Evolutionary conservation across 164 flowering plant species (phyloP), one percentile per base, ranked within the genome.

Genomic region (Berberis vulgaris): DNA sequence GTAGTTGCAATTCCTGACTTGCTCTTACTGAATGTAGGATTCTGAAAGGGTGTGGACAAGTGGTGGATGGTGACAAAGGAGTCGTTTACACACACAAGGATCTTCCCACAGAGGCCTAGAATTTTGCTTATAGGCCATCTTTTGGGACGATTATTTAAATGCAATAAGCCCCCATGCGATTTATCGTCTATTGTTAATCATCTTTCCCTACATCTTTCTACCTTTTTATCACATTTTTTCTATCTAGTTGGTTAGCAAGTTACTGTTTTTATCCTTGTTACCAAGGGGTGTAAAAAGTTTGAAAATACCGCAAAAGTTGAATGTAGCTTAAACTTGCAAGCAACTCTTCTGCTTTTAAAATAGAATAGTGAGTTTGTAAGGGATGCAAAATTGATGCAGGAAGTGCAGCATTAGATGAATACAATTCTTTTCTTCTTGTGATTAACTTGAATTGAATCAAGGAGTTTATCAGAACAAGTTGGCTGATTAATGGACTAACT

Each of bases 51-150:
- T 84, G 68, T 61, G 99, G 96, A 5, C 99, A 95, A 72, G 85
- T 91, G 47, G 99, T 95, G 12, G 74, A 86, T 77, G 97, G 96
- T 39, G 99, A 94, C 68, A 91, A 82, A 67, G 90, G 79, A 45
- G 70, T 91, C 3, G 65, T 73, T 41, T 94, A 94, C 82, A 84
- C 88, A 61, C 97, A 91, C 79, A 89, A 79, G 74, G 81, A 83
- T 61, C 74, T 91, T 41, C 57, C 54, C 2, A 13, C 38, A 4
- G 57, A 52, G 54, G 10, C 54, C 11, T 52, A 11, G n/a, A 7
- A 1, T 7, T 52, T 52, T 12, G 10, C 10, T 7, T 52, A 9
- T 10, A 11, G 54, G 2, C 54, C 54, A 12, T 0, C 3, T 2
- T 52, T 52, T 52, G 10, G n/a, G 54, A 52, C n/a, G 3, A 4